These are phyloP conservation scores for Biscogniauxia sp. DNA, from an alignment of 2,329 filamentous ascomycete species.

Conservation along the genomic window DNA sequence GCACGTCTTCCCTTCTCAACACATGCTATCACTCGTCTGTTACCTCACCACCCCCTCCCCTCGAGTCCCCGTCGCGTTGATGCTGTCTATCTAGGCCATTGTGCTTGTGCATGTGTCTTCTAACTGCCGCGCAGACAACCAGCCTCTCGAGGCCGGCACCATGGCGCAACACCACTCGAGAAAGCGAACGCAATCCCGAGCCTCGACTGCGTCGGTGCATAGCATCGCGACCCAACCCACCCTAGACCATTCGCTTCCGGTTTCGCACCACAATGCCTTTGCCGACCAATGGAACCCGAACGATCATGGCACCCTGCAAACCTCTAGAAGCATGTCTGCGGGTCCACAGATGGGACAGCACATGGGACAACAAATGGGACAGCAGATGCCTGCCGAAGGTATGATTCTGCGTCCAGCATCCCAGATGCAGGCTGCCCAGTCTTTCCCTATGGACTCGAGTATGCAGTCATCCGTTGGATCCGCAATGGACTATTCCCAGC, in stretches of 20 bases:
- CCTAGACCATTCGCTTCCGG: slow-evolving; percentile 47
- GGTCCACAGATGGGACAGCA: slow-evolving; percentile 18
- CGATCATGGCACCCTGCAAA: slow-evolving; percentile 35
- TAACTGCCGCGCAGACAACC: slow-evolving; percentile 25
- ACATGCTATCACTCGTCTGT: neutral
- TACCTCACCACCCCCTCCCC: neutral
- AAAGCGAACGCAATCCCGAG: slow-evolving; percentile 53
- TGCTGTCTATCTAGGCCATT: neutral
- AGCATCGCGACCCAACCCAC: slow-evolving; percentile 51
- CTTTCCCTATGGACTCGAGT: slow-evolving; percentile 48
- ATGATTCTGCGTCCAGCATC: slow-evolving; percentile 58
- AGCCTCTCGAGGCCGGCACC: slow-evolving; percentile 31
- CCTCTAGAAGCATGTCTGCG: slow-evolving; percentile 42
- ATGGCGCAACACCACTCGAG: slow-evolving; percentile 40
- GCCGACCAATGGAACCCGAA: slow-evolving; percentile 49
- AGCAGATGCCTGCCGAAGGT: slow-evolving; percentile 56
- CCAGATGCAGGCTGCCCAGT: slow-evolving; percentile 51
- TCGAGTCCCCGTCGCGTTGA: neutral
- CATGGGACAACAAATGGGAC: slow-evolving; percentile 20
- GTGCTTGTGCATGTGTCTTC: slow-evolving; percentile 3
- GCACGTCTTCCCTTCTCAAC: slow-evolving; percentile 16
- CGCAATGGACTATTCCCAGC: slow-evolving; percentile 42
- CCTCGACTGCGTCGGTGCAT: slow-evolving; percentile 56
- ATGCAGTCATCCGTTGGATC: slow-evolving; percentile 48
- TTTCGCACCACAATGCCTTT: slow-evolving; percentile 40